Percentiles rank a stretch among this genome's conserved stretches.
Conservation (phyloP, 1,284 basidiomycete genomes). For the Sanghuangporus baumii region DNA sequence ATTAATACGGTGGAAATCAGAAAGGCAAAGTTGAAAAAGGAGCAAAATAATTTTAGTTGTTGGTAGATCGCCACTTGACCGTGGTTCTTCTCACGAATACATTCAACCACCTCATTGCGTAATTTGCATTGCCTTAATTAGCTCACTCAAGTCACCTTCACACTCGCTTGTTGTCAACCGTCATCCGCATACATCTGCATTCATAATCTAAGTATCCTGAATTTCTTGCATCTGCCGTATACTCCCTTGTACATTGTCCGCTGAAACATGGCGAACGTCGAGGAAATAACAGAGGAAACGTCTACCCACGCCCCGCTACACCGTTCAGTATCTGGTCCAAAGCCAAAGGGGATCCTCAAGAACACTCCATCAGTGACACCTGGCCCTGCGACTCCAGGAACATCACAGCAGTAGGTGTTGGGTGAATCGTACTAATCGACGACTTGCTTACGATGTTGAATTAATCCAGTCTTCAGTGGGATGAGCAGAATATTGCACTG, state of each 20-base stretch:
- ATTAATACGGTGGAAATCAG: not conserved
- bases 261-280: not conserved
- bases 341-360: constrained; percentile 82
- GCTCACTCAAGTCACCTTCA: not conserved
- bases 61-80: no score
- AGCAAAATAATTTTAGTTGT: not conserved
- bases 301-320: constrained; percentile 11
- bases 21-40: not conserved
- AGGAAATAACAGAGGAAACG: constrained; percentile 6
- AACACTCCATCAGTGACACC: constrained; percentile 49
- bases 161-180: not conserved
- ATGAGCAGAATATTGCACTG: constrained; percentile 84
- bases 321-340: constrained; percentile 41
- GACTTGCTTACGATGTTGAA: not conserved
- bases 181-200: not conserved
- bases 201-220: not conserved
- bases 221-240: not conserved
- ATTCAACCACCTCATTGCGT: not conserved
- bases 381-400: constrained; percentile 34
- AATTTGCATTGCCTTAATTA: not conserved
- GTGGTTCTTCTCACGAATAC: not conserved
- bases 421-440: not conserved
- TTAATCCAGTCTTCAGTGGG: constrained; percentile 69
- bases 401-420: constrained; percentile 36
- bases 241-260: not conserved